A percentile compares a stretch with the other conserved stretches of the same genome.
phyloP scores from a whole-genome alignment of 163 green algal species.

The Scenedesmus sp. region DNA sequence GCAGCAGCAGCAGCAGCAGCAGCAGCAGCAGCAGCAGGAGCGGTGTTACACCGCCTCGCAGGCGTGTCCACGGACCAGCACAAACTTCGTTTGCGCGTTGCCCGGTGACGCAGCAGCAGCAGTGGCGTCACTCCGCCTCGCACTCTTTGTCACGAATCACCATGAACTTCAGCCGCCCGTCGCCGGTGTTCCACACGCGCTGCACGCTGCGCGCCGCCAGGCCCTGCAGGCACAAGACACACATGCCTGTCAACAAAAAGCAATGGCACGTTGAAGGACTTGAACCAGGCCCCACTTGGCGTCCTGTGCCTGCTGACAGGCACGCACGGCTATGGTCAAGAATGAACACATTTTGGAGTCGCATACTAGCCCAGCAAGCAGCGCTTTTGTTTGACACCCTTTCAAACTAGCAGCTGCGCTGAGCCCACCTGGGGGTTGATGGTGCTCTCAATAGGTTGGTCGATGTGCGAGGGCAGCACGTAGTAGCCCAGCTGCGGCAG shows the following conservation, averaged over 20 bases:
- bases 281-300: not conserved
- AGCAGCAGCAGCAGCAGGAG: no score
- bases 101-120: not conserved
- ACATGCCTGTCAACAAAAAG: not conserved
- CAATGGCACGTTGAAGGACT: not conserved
- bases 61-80: no score
- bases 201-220: slow-evolving; percentile 16
- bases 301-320: not conserved
- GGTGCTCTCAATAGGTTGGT: slow-evolving; percentile 58
- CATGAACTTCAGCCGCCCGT: slow-evolving; percentile 65
- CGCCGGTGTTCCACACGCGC: slow-evolving; percentile 60
- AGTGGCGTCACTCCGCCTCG: not conserved
- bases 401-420: not conserved
- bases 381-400: no score
- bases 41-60: no score
- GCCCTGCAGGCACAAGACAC: not conserved
- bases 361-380: no score
- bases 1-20: no score
- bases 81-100: no score
- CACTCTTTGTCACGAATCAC: slow-evolving; percentile 38
- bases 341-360: no score
- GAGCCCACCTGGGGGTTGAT: slow-evolving; percentile 50
- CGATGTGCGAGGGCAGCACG: slow-evolving; percentile 56
- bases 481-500: slow-evolving; percentile 65
- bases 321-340: no score